Base-by-base conservation (phyloP, 306 rosid species). In the Cucurbita pepo region DNA sequence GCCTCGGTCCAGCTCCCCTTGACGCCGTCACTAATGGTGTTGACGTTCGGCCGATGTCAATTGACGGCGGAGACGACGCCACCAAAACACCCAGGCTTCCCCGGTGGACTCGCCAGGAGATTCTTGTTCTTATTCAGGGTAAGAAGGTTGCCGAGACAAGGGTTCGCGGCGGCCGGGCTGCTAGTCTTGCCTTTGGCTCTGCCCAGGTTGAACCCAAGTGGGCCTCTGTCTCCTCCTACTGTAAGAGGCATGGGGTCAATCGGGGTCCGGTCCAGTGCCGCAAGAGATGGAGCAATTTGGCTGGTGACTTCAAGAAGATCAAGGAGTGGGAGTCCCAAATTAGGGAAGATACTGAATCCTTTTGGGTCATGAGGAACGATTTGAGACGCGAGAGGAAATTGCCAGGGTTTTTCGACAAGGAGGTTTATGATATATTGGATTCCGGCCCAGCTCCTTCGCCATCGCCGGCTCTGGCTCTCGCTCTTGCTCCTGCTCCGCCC, bases 241-340 rank as follows among this genome's bases (percentile, higher is more conserved):
- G 99, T 57, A 88, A 77, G 81, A 82, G 81, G 60, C 97, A 95
- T 52, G 99, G 96, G 15, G 97, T 95, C 73, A 95, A 89, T 89
- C 83, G 99, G 15, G 99, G 90, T 7, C 95, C 97, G 67, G 95
- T 95, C 13, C 99, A 95, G 96, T 91, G 99, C 82, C 86, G 97
- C 71, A 95, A 95, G 82, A 71, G 99, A 83, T 95, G 99, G 99
- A 95, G 99, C 79, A 95, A 95, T 76, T 83, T 95, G 81, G 96
- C 97, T 45, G 97, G 99, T 9, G 99, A 95, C 66, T 95, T 77
- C 52, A 95, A 91, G 86, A 95, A 95, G 90, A 95, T 95, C 72
- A 91, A 88, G 79, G 97, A 95, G 80, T 95, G 99, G 97, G 99
- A 91, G 69, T 78, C 83, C 22, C 86, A 77, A 82, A 79, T 77